These are phyloP conservation scores for Balamuthia mandrillaris DNA, from an alignment of 208 protist genomes.

Conservation along the genomic window DNA sequence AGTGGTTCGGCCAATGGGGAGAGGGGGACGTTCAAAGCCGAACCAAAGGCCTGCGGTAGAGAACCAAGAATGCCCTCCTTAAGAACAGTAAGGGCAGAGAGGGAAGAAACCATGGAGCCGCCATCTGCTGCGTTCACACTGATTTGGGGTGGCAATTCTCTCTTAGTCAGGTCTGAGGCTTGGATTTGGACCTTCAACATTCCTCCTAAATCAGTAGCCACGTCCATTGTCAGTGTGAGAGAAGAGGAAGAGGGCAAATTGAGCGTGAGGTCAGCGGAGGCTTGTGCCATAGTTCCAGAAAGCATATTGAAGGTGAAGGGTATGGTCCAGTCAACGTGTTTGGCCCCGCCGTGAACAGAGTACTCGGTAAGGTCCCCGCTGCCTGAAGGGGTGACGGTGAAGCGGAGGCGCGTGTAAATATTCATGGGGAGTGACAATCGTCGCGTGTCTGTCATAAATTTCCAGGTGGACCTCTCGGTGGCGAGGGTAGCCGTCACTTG, in stretches of 20 bases:
- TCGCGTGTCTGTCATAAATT: neutral
- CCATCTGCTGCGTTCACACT: neutral
- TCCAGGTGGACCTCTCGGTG: neutral
- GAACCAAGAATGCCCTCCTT: neutral
- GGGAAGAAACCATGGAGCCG: neutral
- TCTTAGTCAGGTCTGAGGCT: neutral
- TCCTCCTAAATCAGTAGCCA: neutral
- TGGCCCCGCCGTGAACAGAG: too few relatives aligned
- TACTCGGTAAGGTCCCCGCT: neutral
- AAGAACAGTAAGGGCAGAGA: neutral
- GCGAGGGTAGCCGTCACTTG: neutral
- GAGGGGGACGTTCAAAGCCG: neutral
- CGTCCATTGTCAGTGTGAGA: neutral
- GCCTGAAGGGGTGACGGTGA: neutral
- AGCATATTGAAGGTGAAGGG: slow-evolving; percentile 9
- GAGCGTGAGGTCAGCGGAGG: neutral
- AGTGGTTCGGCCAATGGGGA: neutral
- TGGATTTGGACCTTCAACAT: neutral
- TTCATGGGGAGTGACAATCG: neutral
- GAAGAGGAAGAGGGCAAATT: neutral
- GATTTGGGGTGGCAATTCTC: neutral
- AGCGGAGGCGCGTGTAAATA: neutral
- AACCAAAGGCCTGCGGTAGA: neutral
- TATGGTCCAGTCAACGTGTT: neutral
- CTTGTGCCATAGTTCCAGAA: neutral